Conservation (phyloP, 2,329 filamentous ascomycete genomes). For the Taxawa tesnikishii region DNA sequence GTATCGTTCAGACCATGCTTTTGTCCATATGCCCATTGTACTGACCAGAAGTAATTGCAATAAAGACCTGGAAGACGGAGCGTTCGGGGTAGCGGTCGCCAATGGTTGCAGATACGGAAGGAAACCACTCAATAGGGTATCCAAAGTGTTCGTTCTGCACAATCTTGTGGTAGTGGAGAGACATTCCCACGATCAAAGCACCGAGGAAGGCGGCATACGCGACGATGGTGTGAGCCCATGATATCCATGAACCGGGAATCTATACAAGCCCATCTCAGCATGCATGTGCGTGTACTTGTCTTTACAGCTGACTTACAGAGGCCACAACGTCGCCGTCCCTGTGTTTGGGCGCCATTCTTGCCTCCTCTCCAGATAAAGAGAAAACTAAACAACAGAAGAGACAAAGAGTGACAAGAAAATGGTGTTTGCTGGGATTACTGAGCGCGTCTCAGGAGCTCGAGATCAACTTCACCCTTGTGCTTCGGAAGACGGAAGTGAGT, state of each 20-base stretch:
- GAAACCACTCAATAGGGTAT: slow-evolving; percentile 41
- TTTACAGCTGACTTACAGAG: slow-evolving; percentile 43
- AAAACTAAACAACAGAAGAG: not conserved
- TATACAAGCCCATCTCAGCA: no score
- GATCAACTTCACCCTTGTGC: no score
- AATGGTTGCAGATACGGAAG: slow-evolving; percentile 67
- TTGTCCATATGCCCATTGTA: slow-evolving; percentile 2
- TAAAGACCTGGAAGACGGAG: slow-evolving; percentile 94
- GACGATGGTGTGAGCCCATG: slow-evolving; percentile 71
- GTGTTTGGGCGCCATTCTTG: slow-evolving; percentile 47
- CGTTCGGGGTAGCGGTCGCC: slow-evolving; percentile 94
- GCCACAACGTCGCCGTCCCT: slow-evolving; percentile 52
- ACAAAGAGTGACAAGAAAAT: not conserved
- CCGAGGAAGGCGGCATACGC: slow-evolving; percentile 83
- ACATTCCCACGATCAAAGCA: slow-evolving; percentile 64
- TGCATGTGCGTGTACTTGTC: no score
- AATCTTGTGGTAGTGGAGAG: slow-evolving; percentile 90
- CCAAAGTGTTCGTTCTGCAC: slow-evolving; percentile 92
- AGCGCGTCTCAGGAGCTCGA: not conserved
- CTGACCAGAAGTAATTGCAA: slow-evolving; percentile 79
- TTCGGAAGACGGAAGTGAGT: no score
- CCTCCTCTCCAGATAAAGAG: not conserved
- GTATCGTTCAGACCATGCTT: slow-evolving; percentile 3
- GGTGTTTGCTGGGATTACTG: not conserved
- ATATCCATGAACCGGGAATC: slow-evolving; percentile 80